Base-by-base conservation (phyloP, 108 stramenopile genomes). In the Fragilaria crotonensis region DNA sequence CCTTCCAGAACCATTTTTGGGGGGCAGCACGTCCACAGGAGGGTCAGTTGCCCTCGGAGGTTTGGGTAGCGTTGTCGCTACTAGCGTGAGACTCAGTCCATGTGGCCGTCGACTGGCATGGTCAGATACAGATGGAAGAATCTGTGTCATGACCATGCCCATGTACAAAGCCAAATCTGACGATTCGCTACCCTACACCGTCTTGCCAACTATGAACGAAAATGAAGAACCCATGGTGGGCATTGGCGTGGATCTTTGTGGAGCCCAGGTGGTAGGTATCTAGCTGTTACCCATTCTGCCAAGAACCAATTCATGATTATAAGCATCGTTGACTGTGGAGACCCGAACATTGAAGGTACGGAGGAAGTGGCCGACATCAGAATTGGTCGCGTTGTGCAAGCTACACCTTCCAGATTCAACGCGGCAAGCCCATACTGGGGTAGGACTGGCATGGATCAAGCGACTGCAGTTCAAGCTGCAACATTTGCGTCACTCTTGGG, bases 101-200 rank as follows among this genome's bases (percentile, higher is more conserved):
- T 87, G 85, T 59, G 85, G 85, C 4, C 60, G 81, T 20, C 65
- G 85, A 31, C 54, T 79, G 55, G 77, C 74, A 14, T 87, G 71
- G 71, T 59, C 80, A 0, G 79, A 87, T 48, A 83, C 70, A 4
- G 79, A 83, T 64, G 85, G 85, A 41, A 63, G 77, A 29, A 73
- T 87, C 45, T 57, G 75, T 33, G 77, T 66, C 4, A 78, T 79
- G 69, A 78, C 76, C 22, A 14, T 87, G 9, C 85, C 85, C 0
- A 64, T 71, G 5, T 61, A 70, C 41, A 57, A 71, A 55, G 21
- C 55, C 22, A n/a, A n/a, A n/a, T n/a, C n/a, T n/a, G 53, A 57
- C 9, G 20, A 41, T 25, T 22, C 46, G 5, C 23, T 1, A 28
- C 33, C n/a, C n/a, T 64, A 57, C 31, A 53, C 49, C 2, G 64